These are phyloP conservation scores for Paecilomyces sp. DNA, from an alignment of 2,329 filamentous ascomycete genomes.

Conservation along the genomic window DNA sequence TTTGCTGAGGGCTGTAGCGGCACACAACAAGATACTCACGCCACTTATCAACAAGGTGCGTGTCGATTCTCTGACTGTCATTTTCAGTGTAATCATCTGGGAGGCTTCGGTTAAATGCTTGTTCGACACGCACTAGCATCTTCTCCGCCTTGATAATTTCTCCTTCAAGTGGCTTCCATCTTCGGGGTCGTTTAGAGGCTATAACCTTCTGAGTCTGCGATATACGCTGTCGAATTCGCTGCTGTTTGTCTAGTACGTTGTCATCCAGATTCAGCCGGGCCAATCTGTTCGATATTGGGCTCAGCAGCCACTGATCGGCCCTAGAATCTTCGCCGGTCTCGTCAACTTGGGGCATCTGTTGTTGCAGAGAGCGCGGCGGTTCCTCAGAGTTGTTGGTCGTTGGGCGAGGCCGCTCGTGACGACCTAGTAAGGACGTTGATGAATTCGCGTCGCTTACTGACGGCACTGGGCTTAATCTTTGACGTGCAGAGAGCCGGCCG, in stretches of 20 bases:
- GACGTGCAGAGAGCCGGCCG: background rate
- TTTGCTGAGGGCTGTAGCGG: constrained; percentile 45
- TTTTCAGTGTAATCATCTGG: constrained; percentile 59
- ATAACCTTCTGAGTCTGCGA: constrained; percentile 29
- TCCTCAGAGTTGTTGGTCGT: constrained; percentile 15
- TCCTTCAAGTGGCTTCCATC: constrained; percentile 44
- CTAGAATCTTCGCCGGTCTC: constrained; percentile 12
- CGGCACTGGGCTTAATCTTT: constrained; percentile 11
- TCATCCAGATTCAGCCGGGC: constrained; percentile 40
- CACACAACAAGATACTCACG: constrained; percentile 58
- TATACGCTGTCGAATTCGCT: constrained; percentile 31
- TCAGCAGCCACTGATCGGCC: constrained; percentile 12
- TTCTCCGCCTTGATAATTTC: constrained; percentile 61
- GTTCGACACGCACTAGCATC: constrained; percentile 60
- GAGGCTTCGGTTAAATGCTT: constrained; percentile 42
- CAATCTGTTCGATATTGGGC: constrained; percentile 21
- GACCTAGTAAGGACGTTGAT: constrained; percentile 24
- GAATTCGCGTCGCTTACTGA: constrained; percentile 25
- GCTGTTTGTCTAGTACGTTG: constrained; percentile 33
- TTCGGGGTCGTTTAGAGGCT: constrained; percentile 23
- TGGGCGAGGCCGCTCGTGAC: constrained; percentile 7
- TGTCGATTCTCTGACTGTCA: constrained; percentile 52
- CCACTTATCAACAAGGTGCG: constrained; percentile 56
- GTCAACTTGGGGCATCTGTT: constrained; percentile 27
- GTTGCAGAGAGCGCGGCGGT: constrained; percentile 16